Percentiles rank a stretch among this genome's conserved stretches.
Evolutionary conservation across 768 basidiomycete genomes (phyloP).

Genomic region (Galerina sulciceps): DNA sequence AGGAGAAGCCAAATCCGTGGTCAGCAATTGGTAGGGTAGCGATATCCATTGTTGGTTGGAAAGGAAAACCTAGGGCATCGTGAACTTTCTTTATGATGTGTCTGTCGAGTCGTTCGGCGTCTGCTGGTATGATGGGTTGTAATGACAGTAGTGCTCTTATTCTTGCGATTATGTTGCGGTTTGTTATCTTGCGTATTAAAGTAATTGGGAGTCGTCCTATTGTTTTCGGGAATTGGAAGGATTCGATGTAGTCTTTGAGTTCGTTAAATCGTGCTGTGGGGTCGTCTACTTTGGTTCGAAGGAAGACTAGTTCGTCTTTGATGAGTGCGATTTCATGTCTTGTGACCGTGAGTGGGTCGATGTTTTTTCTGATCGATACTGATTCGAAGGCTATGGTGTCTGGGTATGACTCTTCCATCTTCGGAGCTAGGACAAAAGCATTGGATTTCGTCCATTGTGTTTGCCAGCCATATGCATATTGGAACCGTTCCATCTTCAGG

Average conservation of each 20-base stretch:
- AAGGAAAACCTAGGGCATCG: slow-evolving; percentile 24
- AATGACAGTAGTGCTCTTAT: slow-evolving; percentile 22
- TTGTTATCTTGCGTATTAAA: slow-evolving; percentile 19
- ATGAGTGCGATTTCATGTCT: background rate
- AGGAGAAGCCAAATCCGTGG: slow-evolving; percentile 18
- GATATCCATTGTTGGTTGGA: slow-evolving; percentile 9
- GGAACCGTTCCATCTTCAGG: slow-evolving; percentile 24
- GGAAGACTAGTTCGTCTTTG: slow-evolving; percentile 25
- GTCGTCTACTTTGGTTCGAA: slow-evolving; percentile 25
- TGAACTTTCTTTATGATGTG: slow-evolving; percentile 19
- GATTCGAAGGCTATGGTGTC: no score
- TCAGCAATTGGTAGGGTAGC: slow-evolving; percentile 1
- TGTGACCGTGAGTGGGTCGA: no score
- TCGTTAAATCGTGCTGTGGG: slow-evolving; percentile 18
- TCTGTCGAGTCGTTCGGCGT: slow-evolving; percentile 23
- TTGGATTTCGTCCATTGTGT: slow-evolving; percentile 24
- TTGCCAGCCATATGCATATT: slow-evolving; percentile 29
- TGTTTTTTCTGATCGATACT: no score
- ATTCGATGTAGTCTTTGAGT: slow-evolving; percentile 9
- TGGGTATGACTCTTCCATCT: no score
- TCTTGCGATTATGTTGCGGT: slow-evolving; percentile 23
- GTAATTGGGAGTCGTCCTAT: slow-evolving; percentile 20
- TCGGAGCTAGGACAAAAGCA: background rate
- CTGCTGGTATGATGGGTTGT: slow-evolving; percentile 23
- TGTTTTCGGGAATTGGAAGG: slow-evolving; percentile 25